Base-by-base conservation (phyloP, 1,284 basidiomycete species). In the Microbotryomycetes sp. region DNA sequence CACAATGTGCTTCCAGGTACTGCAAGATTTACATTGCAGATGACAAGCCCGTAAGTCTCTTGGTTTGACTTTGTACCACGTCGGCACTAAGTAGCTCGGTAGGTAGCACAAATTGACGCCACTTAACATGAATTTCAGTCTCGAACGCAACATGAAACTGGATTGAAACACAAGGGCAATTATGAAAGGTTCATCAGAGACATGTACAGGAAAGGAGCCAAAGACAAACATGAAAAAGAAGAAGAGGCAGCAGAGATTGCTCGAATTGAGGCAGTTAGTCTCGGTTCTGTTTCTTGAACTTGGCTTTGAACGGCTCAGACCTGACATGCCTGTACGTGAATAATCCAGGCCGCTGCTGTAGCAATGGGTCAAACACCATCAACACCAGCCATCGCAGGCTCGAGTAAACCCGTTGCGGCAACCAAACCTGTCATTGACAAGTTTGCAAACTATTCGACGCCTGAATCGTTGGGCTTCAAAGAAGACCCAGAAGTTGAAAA, bases 131-230 rank as follows among this genome's bases (percentile, higher is more conserved):
- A n/a, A 65, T 68, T 59, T 6, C 74, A 81, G 73, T 97, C 94
- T 2, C 83, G 89, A 56, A 81, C 84, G 65, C 91, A 93, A 64
- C 96, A 99, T 76, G 96, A 98, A 77, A 88, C 83, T 66, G 96
- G 96, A 49, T 78, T 94, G 54, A 84, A 90, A 52, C 96, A 99
- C 79, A 89, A 96, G 75, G 92, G 92, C 53, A 96, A 90, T 75
- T 85, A 89, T 65, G 92, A 97, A 73, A 82, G 92, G 9, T 94
- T 88, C 76, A 88, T 98, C 57, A 82, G 90, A 48, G 84, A 88
- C 48, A 82, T 97, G 30, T 98, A 98, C 82, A 94, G 94, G 79
- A 80, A 84, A n/a, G 88, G 92, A 4, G 89, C 92, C 77, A 86
- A 86, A 77, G 83, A 84, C 58, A 89, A 89, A 79, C 85, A 87